Base-by-base conservation (phyloP, 2,329 filamentous ascomycete species). In the Hypocreales sp. region DNA sequence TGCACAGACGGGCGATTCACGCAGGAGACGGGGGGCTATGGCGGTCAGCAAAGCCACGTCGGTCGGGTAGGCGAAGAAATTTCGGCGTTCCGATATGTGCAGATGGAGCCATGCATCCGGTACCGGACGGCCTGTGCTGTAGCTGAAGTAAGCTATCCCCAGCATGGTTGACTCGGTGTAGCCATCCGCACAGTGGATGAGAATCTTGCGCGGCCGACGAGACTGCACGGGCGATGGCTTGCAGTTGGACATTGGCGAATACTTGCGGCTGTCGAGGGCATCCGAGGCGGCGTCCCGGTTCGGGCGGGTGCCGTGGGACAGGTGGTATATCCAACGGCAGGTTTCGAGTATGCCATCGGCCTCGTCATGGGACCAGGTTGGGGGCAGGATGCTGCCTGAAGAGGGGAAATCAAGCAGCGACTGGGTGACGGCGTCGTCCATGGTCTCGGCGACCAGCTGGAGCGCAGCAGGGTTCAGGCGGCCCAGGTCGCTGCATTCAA, bases 81-180 rank as follows among this genome's bases (percentile, higher is more conserved):
- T 95, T 33, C 90, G 79, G 30, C 71, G 64, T 49, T 79, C 82
- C 9, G 72, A 65, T 8, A 74, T 75, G 48, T 98, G 90, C 26
- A 98, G 60, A 32, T 72, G 66, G 8, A 95, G 61, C 86, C 86
- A 95, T 7, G 90, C 86, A 30, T 84, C 72, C 16, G 86, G 79
- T 1, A 87, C 68, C 0, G 86, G 68, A 8, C 73, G 61, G 6
- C 82, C 83, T 35, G 90, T 82, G 29, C 80, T 82, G 51, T 84
- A 98, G 65, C 92, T 92, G 47, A 78, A 83, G 52, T 98, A 98
- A 8, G 87, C 82, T 21, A 98, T 71, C 2, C 72, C 83, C 12
- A 98, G 64, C 50, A 98, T 66, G 2, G 84, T 84, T 2, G 80
- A 87, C 52, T 98, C 90, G 0, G 90, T 98, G 44, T 98, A 98